A percentile compares a stretch with the other conserved stretches of the same genome.
These are phyloP conservation scores for Phalaenopsis aphrodite DNA, from an alignment of 106 monocot genomes.

Conservation along the genomic window DNA sequence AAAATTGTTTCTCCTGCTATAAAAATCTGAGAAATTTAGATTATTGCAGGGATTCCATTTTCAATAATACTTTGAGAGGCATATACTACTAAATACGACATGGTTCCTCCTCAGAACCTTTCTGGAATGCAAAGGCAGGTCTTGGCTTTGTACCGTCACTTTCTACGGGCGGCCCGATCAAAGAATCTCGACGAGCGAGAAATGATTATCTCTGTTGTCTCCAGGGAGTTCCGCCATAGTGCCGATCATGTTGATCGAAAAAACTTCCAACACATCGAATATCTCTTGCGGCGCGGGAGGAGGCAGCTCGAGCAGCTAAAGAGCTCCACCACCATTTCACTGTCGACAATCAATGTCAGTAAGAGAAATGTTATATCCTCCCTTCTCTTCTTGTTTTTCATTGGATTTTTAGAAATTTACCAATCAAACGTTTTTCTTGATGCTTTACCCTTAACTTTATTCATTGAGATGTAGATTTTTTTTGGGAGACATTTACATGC, in stretches of 20 bases:
- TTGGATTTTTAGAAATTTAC: too few relatives aligned
- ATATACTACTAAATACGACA: constrained; percentile 10
- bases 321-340: constrained; percentile 41
- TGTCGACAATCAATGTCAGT: constrained; percentile 38
- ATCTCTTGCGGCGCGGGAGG: constrained; percentile 72
- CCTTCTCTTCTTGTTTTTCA: neutral
- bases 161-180: constrained; percentile 64
- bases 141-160: constrained; percentile 57
- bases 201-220: constrained; percentile 56
- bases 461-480: too few relatives aligned
- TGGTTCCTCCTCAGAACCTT: constrained; percentile 36
- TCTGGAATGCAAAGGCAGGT: constrained; percentile 94
- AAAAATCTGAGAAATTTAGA: neutral
- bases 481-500: too few relatives aligned
- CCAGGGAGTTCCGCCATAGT: constrained; percentile 70
- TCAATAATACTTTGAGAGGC: neutral
- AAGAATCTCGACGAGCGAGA: constrained; percentile 60
- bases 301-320: constrained; percentile 85
- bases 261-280: constrained; percentile 74
- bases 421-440: too few relatives aligned
- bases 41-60: constrained; percentile 1
- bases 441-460: too few relatives aligned
- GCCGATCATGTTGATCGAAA: constrained; percentile 62
- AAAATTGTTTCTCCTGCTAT: neutral
- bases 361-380: neutral